Evolutionary conservation across 75 land plant species (phyloP).

Genomic region (Gnetum montanum): DNA sequence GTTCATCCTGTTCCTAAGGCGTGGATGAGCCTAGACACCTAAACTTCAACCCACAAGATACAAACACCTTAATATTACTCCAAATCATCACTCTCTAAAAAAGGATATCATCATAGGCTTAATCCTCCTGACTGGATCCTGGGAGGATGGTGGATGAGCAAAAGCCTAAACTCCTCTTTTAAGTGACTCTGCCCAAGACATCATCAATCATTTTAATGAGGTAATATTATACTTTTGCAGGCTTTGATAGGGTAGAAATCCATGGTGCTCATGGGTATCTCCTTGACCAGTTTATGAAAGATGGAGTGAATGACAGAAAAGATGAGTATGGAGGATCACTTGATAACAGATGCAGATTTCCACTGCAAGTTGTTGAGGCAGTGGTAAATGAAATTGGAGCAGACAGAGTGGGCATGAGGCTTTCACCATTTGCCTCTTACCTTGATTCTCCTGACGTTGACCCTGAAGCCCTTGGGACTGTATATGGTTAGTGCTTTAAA

Average conservation of each 20-base stretch:
- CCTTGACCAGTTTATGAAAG: constrained; percentile 33
- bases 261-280: constrained; percentile 48
- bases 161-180: too few species aligned
- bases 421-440: constrained; percentile 24
- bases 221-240: too few species aligned
- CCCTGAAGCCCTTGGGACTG: constrained; percentile 28
- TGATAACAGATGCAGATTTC: constrained; percentile 37
- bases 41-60: too few species aligned
- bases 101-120: too few species aligned
- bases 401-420: constrained; percentile 23
- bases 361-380: constrained; percentile 26
- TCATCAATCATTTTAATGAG: too few species aligned
- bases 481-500: constrained; percentile 18
- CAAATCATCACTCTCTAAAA: too few species aligned
- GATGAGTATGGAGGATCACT: constrained; percentile 28
- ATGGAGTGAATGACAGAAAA: constrained; percentile 10
- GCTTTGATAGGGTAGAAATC: constrained; percentile 51
- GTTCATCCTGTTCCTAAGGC: too few species aligned
- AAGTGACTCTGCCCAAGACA: too few species aligned
- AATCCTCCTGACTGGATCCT: too few species aligned
- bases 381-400: constrained; percentile 27
- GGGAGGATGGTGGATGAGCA: too few species aligned
- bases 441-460: constrained; percentile 19
- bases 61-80: too few species aligned
- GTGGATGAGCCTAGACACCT: too few species aligned